Percentiles rank a stretch among this genome's conserved stretches.
Evolutionary conservation across 495 filamentous ascomycete species (phyloP).

Genomic region (Neurospora cerealis): DNA sequence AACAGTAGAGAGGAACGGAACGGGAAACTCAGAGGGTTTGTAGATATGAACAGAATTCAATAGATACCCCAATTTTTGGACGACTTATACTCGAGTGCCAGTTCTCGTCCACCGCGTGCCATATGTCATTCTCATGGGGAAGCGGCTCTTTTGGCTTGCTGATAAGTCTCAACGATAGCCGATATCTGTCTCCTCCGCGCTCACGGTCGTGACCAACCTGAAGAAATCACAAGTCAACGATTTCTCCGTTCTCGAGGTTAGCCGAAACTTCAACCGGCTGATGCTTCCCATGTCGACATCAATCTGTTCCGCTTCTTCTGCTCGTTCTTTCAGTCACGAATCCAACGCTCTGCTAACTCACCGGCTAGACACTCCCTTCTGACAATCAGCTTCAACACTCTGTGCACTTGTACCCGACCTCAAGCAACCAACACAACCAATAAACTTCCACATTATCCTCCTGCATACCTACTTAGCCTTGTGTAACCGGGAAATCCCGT

Average conservation of each 20-base stretch:
- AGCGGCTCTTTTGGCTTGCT: background rate
- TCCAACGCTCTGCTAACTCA: background rate
- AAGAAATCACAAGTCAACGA: background rate
- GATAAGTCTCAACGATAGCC: background rate
- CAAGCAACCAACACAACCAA: background rate
- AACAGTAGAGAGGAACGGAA: background rate
- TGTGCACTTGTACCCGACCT: background rate
- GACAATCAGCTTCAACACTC: background rate
- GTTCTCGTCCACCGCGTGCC: background rate
- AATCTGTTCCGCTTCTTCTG: background rate
- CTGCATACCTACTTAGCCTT: too few species aligned
- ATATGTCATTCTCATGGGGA: background rate
- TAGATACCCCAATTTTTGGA: constrained; percentile 26
- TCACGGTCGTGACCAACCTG: background rate
- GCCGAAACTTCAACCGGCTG: background rate
- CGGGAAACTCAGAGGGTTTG: constrained; percentile 4
- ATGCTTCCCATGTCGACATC: background rate
- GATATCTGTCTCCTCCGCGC: background rate
- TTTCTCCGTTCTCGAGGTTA: background rate
- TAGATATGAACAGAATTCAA: constrained; percentile 22
- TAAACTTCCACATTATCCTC: too few species aligned
- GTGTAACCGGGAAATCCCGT: too few species aligned
- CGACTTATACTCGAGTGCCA: constrained; percentile 15
- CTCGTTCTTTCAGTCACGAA: background rate
- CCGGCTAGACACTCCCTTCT: background rate